Evolutionary conservation across 2,329 filamentous ascomycete genomes (phyloP).

Genomic region (Sphaerulina populicola): DNA sequence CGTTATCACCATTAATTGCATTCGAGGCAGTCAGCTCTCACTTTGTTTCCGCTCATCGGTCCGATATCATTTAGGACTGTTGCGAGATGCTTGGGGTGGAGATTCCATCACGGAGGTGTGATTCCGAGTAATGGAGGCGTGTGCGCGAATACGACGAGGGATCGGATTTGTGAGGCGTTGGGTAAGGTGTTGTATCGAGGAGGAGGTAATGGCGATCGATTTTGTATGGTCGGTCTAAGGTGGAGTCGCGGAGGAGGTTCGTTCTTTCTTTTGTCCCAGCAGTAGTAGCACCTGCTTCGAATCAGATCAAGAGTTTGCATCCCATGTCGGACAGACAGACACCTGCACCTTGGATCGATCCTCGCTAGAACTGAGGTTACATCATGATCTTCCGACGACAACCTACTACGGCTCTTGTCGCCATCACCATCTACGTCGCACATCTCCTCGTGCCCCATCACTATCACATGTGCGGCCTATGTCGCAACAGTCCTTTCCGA

Average conservation of each 20-base stretch:
- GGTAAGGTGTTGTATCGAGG: constrained; percentile 59
- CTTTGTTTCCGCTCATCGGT: constrained; percentile 2
- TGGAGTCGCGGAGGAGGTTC: not conserved
- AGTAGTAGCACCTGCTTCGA: no score
- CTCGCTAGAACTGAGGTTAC: not conserved
- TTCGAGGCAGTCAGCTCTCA: no score
- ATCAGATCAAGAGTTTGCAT: not conserved
- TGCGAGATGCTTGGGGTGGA: constrained; percentile 56
- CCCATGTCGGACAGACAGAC: not conserved
- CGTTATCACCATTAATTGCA: no score
- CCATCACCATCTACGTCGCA: not conserved
- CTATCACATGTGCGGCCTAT: constrained; percentile 2
- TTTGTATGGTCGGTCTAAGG: constrained; percentile 28
- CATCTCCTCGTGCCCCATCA: constrained; percentile 4
- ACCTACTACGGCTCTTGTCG: not conserved
- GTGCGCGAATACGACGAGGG: constrained; percentile 52
- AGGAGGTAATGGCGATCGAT: constrained; percentile 38
- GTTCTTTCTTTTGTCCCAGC: no score
- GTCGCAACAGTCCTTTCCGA: constrained; percentile 3
- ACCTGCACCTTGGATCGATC: no score
- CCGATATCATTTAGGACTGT: constrained; percentile 17
- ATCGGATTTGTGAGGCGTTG: constrained; percentile 53
- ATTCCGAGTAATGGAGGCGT: not conserved
- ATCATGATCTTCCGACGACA: not conserved
- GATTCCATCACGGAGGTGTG: constrained; percentile 27